Conservation (phyloP, 2,329 filamentous ascomycete species). For the Cadophora luteo-olivacea region DNA sequence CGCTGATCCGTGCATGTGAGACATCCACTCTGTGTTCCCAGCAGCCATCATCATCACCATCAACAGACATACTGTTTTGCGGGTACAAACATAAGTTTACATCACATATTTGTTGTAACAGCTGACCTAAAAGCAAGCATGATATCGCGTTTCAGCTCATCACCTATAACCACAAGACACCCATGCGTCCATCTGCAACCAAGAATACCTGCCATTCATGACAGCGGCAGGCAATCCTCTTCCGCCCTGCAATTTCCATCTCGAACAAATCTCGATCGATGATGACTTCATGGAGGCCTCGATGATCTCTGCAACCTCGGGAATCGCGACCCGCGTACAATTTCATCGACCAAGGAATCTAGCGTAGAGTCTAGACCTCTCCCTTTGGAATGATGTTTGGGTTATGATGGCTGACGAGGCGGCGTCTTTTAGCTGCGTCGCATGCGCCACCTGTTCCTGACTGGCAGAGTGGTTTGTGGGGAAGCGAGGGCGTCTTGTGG, state of each 20-base stretch:
- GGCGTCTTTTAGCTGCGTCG: background rate
- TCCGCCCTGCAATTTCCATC: background rate
- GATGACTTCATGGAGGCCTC: conserved; percentile 2
- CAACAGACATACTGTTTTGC: background rate
- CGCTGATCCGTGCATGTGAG: conserved; percentile 10
- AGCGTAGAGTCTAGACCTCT: conserved; percentile 12
- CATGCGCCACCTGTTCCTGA: conserved; percentile 13
- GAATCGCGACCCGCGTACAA: background rate
- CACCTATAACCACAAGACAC: background rate
- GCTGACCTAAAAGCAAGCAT: background rate
- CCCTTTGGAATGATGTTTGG: background rate
- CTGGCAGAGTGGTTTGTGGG: conserved; percentile 12
- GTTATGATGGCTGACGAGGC: conserved; percentile 3
- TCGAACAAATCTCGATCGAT: conserved; percentile 6
- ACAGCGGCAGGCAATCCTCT: background rate
- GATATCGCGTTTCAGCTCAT: background rate
- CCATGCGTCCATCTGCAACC: background rate
- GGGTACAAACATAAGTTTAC: background rate
- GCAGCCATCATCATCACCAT: background rate
- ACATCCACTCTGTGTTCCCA: conserved; percentile 12
- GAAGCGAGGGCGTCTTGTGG: conserved; percentile 11
- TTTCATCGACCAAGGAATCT: conserved; percentile 3
- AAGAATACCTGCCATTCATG: background rate
- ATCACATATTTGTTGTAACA: background rate
- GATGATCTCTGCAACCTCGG: conserved; percentile 6